phyloP scores from a whole-genome alignment of 495 filamentous ascomycete genomes.

The Neurospora sp. region DNA sequence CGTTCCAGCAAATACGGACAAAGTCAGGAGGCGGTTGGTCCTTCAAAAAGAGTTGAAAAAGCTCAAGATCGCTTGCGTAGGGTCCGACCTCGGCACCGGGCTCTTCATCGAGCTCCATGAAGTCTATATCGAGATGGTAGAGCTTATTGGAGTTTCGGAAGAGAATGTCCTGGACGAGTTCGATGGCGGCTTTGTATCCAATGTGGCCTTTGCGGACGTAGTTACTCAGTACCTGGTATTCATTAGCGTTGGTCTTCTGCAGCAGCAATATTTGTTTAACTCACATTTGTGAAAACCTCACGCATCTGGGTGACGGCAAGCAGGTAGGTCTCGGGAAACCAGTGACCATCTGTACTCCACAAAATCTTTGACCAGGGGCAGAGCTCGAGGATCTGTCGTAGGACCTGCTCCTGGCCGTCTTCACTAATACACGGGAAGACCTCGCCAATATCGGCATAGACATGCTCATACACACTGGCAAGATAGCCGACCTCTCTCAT shows the following conservation, averaged over 20 bases:
- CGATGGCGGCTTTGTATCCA: conserved; percentile 44
- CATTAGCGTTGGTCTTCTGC: background rate
- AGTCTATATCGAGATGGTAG: conserved; percentile 46
- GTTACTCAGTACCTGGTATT: conserved; percentile 45
- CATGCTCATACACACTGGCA: conserved; percentile 68
- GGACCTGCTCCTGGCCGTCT: conserved; percentile 63
- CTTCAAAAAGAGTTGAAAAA: conserved; percentile 49
- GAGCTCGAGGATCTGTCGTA: conserved; percentile 67
- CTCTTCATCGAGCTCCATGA: conserved; percentile 20
- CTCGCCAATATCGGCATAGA: conserved; percentile 78
- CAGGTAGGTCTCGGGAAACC: conserved; percentile 75
- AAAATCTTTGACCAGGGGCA: conserved; percentile 67
- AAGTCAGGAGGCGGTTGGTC: conserved; percentile 58
- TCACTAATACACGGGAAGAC: conserved; percentile 77
- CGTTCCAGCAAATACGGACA: conserved; percentile 69
- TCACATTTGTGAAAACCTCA: conserved; percentile 57
- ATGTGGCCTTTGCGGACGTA: conserved; percentile 51
- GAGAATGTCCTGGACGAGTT: conserved; percentile 48
- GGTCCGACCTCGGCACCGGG: conserved; percentile 4
- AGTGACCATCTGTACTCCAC: conserved; percentile 81
- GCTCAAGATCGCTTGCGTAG: conserved; percentile 23
- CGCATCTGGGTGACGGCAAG: conserved; percentile 70
- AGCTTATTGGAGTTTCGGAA: conserved; percentile 63
- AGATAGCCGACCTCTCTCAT: conserved; percentile 77
- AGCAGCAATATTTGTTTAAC: background rate